Percentiles rank a stretch among this genome's conserved stretches.
These are phyloP conservation scores for Trypethelium eluteriae DNA, from an alignment of 495 filamentous ascomycete species.

Conservation along the genomic window DNA sequence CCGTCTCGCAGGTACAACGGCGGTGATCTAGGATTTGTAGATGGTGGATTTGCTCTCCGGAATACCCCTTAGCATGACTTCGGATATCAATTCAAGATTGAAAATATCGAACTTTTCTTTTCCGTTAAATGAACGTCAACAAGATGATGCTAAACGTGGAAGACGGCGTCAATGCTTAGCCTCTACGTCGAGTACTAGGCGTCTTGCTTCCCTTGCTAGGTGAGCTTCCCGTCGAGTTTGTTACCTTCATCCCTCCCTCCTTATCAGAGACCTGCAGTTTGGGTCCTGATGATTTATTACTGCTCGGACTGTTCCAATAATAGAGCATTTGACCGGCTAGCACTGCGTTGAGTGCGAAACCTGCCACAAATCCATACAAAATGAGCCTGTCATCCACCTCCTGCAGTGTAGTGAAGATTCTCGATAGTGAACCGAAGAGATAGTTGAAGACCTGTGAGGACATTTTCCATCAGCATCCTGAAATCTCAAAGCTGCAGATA, in stretches of 20 bases:
- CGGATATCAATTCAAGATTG: not conserved
- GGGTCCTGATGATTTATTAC: slow-evolving; percentile 35
- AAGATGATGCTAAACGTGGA: not conserved
- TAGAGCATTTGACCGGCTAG: slow-evolving; percentile 87
- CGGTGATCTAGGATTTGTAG: not conserved
- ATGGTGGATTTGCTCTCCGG: not conserved
- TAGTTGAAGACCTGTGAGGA: slow-evolving; percentile 85
- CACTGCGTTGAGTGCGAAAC: slow-evolving; percentile 77
- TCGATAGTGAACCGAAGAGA: slow-evolving; percentile 77
- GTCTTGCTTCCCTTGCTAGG: slow-evolving; percentile 16
- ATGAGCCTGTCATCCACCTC: slow-evolving; percentile 95
- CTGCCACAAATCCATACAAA: slow-evolving; percentile 84
- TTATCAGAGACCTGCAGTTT: slow-evolving; percentile 20
- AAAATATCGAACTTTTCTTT: not conserved
- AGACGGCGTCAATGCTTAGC: slow-evolving; percentile 10
- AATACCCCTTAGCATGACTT: not conserved
- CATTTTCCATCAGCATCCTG: slow-evolving; percentile 14
- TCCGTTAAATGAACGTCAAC: too few relatives aligned
- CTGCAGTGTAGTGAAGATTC: slow-evolving; percentile 94
- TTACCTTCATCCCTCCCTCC: slow-evolving; percentile 17
- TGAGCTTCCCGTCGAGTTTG: slow-evolving; percentile 8
- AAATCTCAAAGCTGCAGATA: not conserved
- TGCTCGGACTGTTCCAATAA: slow-evolving; percentile 80
- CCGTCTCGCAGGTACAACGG: not conserved
- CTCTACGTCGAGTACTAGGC: slow-evolving; percentile 25